These are phyloP conservation scores for Priceomyces haplophilus DNA, from an alignment of 805 yeast species.

Conservation along the genomic window DNA sequence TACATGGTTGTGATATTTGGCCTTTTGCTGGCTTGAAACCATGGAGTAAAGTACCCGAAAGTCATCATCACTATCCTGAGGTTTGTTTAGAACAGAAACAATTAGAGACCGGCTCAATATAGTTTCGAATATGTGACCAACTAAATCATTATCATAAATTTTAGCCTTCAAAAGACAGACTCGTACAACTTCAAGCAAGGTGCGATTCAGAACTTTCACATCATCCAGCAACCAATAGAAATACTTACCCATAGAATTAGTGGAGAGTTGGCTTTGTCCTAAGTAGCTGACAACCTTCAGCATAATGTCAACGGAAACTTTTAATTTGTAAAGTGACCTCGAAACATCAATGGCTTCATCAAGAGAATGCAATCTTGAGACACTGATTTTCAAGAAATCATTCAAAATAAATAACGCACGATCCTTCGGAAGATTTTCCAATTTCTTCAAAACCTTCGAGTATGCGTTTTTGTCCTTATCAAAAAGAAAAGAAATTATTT, in stretches of 20 bases:
- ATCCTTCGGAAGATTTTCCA: constrained; percentile 3
- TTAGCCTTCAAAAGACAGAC: constrained; percentile 9
- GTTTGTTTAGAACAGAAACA: not conserved
- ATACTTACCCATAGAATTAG: not conserved
- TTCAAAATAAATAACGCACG: not conserved
- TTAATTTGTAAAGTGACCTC: constrained; percentile 3
- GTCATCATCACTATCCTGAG: constrained; percentile 1
- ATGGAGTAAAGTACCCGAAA: constrained; percentile 5
- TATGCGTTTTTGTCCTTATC: not conserved
- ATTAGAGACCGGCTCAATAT: constrained; percentile 5
- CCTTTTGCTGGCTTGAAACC: constrained; percentile 13
- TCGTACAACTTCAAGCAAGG: constrained; percentile 7
- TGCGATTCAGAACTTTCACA: constrained; percentile 3
- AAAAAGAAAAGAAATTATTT: not conserved
- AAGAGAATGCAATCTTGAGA: not conserved
- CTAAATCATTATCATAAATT: constrained; percentile 8
- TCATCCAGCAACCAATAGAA: constrained; percentile 3
- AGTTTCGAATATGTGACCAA: constrained; percentile 3
- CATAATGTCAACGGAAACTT: constrained; percentile 2
- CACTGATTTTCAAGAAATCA: constrained; percentile 1
- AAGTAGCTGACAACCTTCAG: not conserved
- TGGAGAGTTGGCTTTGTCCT: not conserved
- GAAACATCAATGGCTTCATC: not conserved
- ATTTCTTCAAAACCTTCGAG: constrained; percentile 2
- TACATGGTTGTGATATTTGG: constrained; percentile 23